phyloP scores from a whole-genome alignment of 495 filamentous ascomycete genomes.

The Ramalina intermedia region DNA sequence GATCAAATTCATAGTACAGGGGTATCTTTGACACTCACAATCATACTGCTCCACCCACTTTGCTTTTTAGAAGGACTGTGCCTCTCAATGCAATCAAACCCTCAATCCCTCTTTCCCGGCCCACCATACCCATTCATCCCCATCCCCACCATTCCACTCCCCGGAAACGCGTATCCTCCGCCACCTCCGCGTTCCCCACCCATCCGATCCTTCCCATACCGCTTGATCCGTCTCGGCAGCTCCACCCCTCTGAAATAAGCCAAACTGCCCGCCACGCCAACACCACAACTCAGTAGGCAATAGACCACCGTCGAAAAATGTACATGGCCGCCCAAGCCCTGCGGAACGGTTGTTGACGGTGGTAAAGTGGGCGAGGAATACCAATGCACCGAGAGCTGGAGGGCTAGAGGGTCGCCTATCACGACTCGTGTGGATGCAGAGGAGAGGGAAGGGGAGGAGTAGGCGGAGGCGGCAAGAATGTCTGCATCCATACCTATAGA shows the following conservation, averaged over 20 bases:
- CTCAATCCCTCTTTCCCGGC: slow-evolving; percentile 41
- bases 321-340: slow-evolving; percentile 16
- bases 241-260: slow-evolving; percentile 24
- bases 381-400: slow-evolving; percentile 76
- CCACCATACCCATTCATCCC: slow-evolving; percentile 22
- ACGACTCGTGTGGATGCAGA: slow-evolving; percentile 43
- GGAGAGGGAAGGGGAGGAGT: slow-evolving; percentile 62
- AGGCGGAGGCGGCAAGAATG: slow-evolving; percentile 73
- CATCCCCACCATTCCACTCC: slow-evolving; percentile 26
- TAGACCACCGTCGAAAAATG: slow-evolving; percentile 18
- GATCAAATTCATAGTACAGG: not conserved
- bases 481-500: slow-evolving; percentile 44
- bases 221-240: slow-evolving; percentile 31
- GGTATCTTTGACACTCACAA: not conserved
- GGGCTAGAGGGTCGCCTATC: slow-evolving; percentile 72
- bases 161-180: slow-evolving; percentile 26
- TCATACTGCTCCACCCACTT: not conserved
- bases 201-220: slow-evolving; percentile 22
- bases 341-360: slow-evolving; percentile 10
- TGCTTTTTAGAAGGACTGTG: too few relatives aligned
- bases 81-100: not conserved
- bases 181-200: slow-evolving; percentile 31
- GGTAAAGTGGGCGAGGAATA: slow-evolving; percentile 30
- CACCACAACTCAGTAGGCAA: slow-evolving; percentile 21
- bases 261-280: slow-evolving; percentile 26